Evolutionary conservation across 2,329 filamentous ascomycete genomes (phyloP), one percentile per base, ranked within the genome.

Genomic region (Aureobasidium sp.): DNA sequence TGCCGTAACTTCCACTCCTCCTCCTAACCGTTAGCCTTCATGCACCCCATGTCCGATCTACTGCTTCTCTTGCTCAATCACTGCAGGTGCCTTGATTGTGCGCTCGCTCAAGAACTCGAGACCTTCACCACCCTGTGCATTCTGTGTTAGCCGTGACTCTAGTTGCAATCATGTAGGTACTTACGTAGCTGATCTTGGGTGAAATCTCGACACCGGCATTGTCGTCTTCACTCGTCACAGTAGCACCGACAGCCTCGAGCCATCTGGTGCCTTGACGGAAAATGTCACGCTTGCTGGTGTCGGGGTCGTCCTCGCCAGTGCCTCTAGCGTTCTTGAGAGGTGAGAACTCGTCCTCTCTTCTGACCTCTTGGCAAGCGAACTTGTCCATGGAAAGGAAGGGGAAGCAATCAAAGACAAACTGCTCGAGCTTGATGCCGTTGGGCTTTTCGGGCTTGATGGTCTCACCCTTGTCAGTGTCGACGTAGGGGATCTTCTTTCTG

Each of bases 351-450:
- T 99, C 94, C 79, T 97, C 92, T 64, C 94, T 90, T 75, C 87
- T 90, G 58, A 99, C 94, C 78, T 99, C 94, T 78, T 97, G 88
- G 76, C 87, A 96, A 27, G 92, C 94, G 72, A 99, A 99, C 78
- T 95, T 91, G 67, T 87, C 82, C 66, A 99, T 85, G 19, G 87
- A 79, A 58, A 96, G 81, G 80, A 93, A 83, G 64, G 93, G 92
- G 82, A 99, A 99, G 72, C 96, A 94, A 73, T 99, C 94, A 73
- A 99, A 99, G 64, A 99, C 92, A 70, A 97, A 99, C 77, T 97
- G 94, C 82, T 99, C 94, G 42, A 99, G 85, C 82, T 99, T 99
- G 83, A 99, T 92, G 68, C 94, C 94, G 72, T 99, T 99, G 66
- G 94, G 91, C 79, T 91, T 94, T 74, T 91, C 86, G 3, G 93